Base-by-base conservation (phyloP, 345 rosid species). In the Firmiana major region DNA sequence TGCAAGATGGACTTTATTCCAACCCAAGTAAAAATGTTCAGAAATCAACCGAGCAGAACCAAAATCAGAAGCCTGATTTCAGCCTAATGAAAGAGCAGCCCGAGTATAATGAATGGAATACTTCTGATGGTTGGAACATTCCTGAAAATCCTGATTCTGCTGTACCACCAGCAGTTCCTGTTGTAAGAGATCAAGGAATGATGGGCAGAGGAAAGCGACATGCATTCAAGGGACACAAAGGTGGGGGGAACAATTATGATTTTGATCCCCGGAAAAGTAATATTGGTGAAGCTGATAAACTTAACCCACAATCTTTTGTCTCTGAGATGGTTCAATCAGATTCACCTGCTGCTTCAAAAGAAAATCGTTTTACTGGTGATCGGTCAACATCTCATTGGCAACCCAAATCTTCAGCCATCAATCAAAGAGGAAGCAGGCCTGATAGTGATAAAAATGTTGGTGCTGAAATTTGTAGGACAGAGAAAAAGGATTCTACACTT, bases 321-420 rank as follows among this genome's bases (percentile, higher is more conserved):
- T 69, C 86, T 80, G 91, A 87, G 82, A 78, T 71, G 67, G 83
- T 79, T 77, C 94, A 83, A 67, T 65, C 77, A 36, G 91, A 83
- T 63, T 58, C 75, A 34, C 79, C 77, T 53, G 76, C 82, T 83
- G 76, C 83, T 63, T 85, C 90, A 49, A 91, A 88, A 83, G 98
- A 91, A 82, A 86, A 79, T 73, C 90, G 83, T 81, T 82, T 73
- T 77, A 73, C 51, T 70, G 93, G 88, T 57, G 94, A 92, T 71
- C 81, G 84, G 60, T 70, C 86, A 75, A 53, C 84, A 58, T 77
- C 91, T 75, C 97, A 92, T 19, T 92, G 97, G 97, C 94, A 92
- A 74, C 97, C 94, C 31, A 94, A 85, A 78, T 77, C 65, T 43
- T 79, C 78, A 71, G 58, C 79, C 65, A 60, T 81, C 74, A 80